phyloP scores from a whole-genome alignment of 257 asterid genomes.

The Penstemon eatonii region DNA sequence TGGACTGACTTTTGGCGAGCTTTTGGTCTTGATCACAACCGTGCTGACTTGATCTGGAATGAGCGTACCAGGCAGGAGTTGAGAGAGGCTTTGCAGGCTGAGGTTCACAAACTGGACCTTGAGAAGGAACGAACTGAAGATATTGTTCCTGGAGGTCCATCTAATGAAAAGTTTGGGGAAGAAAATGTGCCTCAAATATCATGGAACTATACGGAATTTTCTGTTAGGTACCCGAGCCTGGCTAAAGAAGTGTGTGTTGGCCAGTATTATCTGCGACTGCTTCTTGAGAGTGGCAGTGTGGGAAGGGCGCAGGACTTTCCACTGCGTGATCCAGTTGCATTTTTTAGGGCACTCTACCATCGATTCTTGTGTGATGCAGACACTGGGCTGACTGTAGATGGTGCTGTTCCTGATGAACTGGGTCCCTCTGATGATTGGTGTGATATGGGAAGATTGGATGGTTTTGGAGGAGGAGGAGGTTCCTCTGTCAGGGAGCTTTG shows the following conservation, averaged over 20 bases:
- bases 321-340: constrained; percentile 94
- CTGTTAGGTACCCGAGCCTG: constrained; percentile 90
- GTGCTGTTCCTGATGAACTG: constrained; percentile 96
- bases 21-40: constrained; percentile 91
- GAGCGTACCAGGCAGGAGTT: constrained; percentile 98
- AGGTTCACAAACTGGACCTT: constrained; percentile 90
- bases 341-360: constrained; percentile 95
- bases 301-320: constrained; percentile 93
- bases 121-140: constrained; percentile 97
- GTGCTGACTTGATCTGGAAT: constrained; percentile 98
- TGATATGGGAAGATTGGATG: constrained; percentile 97
- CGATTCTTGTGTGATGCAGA: constrained; percentile 96
- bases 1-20: constrained; percentile 99
- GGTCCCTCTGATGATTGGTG: constrained; percentile 99
- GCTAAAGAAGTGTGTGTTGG: constrained; percentile 99
- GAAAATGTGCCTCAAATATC: constrained; percentile 79
- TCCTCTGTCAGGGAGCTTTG: constrained; percentile 98
- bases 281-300: constrained; percentile 85
- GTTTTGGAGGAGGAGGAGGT: constrained; percentile 99
- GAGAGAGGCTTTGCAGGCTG: constrained; percentile 90
- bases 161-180: constrained; percentile 58
- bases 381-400: constrained; percentile 95
- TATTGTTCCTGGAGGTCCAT: constrained; percentile 80
- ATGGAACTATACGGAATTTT: constrained; percentile 94
- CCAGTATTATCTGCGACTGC: constrained; percentile 91